Evolutionary conservation across 768 basidiomycete genomes (phyloP).

Genomic region (Phlegmacium glaucopus): DNA sequence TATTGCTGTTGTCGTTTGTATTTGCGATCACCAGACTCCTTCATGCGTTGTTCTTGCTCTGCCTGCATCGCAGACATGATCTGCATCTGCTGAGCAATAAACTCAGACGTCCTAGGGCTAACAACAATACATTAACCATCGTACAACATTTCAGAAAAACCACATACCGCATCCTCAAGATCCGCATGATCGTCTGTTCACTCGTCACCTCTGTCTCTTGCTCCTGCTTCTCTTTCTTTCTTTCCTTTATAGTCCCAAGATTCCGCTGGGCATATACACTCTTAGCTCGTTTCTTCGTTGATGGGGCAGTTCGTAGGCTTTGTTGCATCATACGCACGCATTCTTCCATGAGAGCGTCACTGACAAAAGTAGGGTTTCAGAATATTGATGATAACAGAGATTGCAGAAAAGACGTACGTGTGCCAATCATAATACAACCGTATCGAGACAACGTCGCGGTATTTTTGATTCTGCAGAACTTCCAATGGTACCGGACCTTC

Average conservation of each 20-base stretch:
- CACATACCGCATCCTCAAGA: conserved; percentile 87
- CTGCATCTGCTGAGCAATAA: conserved; percentile 83
- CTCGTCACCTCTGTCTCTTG: conserved; percentile 73
- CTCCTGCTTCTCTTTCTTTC: conserved; percentile 91
- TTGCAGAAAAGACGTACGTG: conserved; percentile 49
- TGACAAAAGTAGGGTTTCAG: conserved; percentile 30
- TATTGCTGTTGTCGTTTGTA: conserved; percentile 44
- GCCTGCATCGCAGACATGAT: conserved; percentile 81
- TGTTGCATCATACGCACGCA: conserved; percentile 96
- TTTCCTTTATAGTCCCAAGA: conserved; percentile 91
- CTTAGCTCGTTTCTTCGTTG: conserved; percentile 87
- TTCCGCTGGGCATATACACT: conserved; percentile 91
- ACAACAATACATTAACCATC: conserved; percentile 1
- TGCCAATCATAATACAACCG: conserved; percentile 96
- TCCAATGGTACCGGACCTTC: conserved; percentile 89
- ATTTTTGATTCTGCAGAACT: conserved; percentile 89
- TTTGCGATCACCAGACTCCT: conserved; percentile 56
- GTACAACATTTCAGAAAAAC: background rate
- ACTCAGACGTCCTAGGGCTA: conserved; percentile 79
- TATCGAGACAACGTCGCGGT: conserved; percentile 86
- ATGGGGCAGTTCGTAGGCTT: conserved; percentile 66
- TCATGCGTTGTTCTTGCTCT: conserved; percentile 74
- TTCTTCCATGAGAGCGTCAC: conserved; percentile 88
- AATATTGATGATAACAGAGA: background rate
- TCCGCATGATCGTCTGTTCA: conserved; percentile 91